A percentile compares a stretch with the other conserved stretches of the same genome.
These are phyloP conservation scores for Dendrocalamus latiflorus DNA, from an alignment of 202 grass and related monocot genomes.

Conservation along the genomic window DNA sequence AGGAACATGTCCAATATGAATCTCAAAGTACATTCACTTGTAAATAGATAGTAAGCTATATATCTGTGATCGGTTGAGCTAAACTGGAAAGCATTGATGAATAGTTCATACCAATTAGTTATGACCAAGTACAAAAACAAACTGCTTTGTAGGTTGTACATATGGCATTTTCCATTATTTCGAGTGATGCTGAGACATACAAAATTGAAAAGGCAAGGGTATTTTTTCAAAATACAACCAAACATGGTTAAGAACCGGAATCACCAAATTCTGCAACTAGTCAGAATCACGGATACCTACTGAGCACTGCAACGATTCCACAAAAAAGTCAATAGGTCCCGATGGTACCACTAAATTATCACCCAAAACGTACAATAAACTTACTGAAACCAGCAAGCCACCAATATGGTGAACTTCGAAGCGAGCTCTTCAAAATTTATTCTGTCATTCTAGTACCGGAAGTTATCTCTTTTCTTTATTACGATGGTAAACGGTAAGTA, in stretches of 20 bases:
- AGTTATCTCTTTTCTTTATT: background rate
- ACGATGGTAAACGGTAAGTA: constrained; percentile 4
- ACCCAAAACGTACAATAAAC: background rate
- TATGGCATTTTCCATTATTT: background rate
- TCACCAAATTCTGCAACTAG: background rate
- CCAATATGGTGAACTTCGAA: background rate
- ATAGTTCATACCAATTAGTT: background rate
- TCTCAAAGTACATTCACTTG: background rate
- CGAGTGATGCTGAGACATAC: background rate
- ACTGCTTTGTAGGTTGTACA: background rate
- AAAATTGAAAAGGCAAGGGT: background rate
- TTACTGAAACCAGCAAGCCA: background rate
- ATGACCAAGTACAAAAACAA: background rate
- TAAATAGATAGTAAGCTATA: background rate
- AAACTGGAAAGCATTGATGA: background rate
- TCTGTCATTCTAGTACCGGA: background rate
- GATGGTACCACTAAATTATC: background rate
- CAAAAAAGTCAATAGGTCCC: background rate
- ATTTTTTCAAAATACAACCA: background rate
- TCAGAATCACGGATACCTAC: background rate
- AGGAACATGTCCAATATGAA: constrained; percentile 5
- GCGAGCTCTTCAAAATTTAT: background rate
- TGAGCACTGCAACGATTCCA: background rate
- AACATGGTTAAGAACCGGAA: background rate
- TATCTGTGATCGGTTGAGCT: background rate